Base-by-base conservation (phyloP, 1,284 basidiomycete species). In the Earliella scabrosa region DNA sequence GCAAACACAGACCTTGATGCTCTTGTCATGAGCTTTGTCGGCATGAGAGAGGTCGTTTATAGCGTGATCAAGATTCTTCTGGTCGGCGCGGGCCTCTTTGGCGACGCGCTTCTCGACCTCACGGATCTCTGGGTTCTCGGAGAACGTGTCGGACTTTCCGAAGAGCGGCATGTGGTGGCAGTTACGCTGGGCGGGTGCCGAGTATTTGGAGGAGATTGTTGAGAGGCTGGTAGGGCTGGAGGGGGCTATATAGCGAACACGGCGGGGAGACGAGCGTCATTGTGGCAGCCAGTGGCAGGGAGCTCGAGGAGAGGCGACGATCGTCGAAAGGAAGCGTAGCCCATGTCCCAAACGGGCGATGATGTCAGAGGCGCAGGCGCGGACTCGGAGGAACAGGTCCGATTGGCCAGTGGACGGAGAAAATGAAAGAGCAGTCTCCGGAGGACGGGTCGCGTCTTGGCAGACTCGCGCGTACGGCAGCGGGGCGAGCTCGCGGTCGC, bases 61-160 rank as follows among this genome's bases (percentile, higher is more conserved):
- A 40, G 75, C 72, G 46, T 75, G 72, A 50, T 77, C 71, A 56
- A 85, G 66, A 48, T 67, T 72, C 40, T 74, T 73, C 58, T 82
- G 76, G 63, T 84, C 83, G 10, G 71, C 66, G 57, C 75, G 77
- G 13, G 76, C 75, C 59, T 83, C 82, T 52, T 75, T 76, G 6
- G 70, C 63, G 35, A 82, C 67, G 27, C 71, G 68, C 54, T 79
- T 80, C 64, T 84, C 81, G 43, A 80, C 61, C 61, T 78, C 74
- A 67, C 80, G 82, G 51, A 66, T 57, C 34, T 71, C 66, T 6
- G 67, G 58, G 56, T 68, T 63, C 44, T 58, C 59, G 34, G 64
- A 64, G 56, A 47, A 52, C 29, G 60, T 58, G 40, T 63, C 64
- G 21, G 67, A 67, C 36, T 56, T 55, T 51, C 59, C 63, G 60